Base-by-base conservation (phyloP, 768 basidiomycete genomes). In the Podaxis carcinomalis region DNA sequence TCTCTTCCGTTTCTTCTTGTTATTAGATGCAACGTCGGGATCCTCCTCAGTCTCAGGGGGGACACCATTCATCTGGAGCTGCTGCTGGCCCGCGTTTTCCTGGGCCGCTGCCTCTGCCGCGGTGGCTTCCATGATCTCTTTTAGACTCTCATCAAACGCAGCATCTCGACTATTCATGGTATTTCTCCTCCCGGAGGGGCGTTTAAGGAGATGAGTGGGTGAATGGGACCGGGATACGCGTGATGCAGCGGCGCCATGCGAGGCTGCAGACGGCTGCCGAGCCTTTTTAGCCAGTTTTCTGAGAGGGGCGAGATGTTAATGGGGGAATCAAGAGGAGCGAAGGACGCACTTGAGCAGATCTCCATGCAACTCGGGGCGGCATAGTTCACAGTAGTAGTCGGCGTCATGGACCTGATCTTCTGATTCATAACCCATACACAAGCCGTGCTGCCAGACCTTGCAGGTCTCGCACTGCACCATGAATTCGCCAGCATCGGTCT, bases 131-230 rank as follows among this genome's bases (percentile, higher is more conserved):
- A 92, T 86, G 56, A 90, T 76, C 68, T 89, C 88, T 70, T 89
- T 88, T 59, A 91, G 71, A 69, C 88, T 93, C 69, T 95, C 91
- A 70, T 96, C 95, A 70, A 94, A 95, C 11, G 88, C 89, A 14
- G 95, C 93, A 72, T 97, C 96, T 60, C 96, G 80, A 68, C 93
- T 95, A 72, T 98, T 98, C 94, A 99, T 96, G 54, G 97, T 99
- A 67, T 93, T 94, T 62, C 97, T 82, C 56, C 93, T 86, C 76
- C 95, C 96, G 42, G 90, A 82, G n/a, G 84, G 80, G 67, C 86
- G 85, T 63, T 85, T 86, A 37, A 81, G 68, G 21, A 74, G 66
- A 71, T 80, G 76, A 7, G 78, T 77, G 2, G 89, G 92, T 25
- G 88, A 92, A 72, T 85, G 89, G 21, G 89, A 91, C 55, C 88